phyloP scores from a whole-genome alignment of 441 rosid genomes.

The Raphanus hybrid region DNA sequence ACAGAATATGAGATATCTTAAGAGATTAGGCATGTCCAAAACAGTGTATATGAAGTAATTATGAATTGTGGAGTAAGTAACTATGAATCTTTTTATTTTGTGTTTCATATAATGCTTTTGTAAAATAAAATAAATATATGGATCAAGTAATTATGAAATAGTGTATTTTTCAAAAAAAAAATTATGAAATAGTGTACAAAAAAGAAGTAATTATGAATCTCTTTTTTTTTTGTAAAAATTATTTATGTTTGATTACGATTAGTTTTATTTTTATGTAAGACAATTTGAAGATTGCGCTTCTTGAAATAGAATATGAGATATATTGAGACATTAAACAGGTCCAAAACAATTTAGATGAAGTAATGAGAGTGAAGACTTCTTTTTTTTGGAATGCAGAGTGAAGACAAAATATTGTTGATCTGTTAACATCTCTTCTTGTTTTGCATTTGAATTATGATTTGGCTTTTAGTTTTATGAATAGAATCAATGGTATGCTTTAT shows the following conservation, averaged over 20 bases:
- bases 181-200: neutral
- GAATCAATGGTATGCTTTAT: neutral
- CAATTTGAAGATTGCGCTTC: neutral
- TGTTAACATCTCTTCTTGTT: neutral
- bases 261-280: neutral
- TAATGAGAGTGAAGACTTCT: neutral
- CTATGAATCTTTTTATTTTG: neutral
- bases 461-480: neutral
- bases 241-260: neutral
- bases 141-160: neutral
- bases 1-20: neutral
- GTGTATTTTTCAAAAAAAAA: neutral
- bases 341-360: neutral
- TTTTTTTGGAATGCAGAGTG: neutral
- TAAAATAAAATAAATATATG: neutral
- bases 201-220: neutral
- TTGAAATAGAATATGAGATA: neutral
- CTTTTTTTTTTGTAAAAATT: neutral
- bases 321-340: neutral
- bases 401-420: neutral
- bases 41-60: neutral
- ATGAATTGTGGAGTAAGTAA: neutral
- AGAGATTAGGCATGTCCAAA: constrained; percentile 11
- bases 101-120: neutral
- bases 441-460: neutral